These are phyloP conservation scores for Acanthochlamys bracteata DNA, from an alignment of 106 monocot species.

Conservation along the genomic window DNA sequence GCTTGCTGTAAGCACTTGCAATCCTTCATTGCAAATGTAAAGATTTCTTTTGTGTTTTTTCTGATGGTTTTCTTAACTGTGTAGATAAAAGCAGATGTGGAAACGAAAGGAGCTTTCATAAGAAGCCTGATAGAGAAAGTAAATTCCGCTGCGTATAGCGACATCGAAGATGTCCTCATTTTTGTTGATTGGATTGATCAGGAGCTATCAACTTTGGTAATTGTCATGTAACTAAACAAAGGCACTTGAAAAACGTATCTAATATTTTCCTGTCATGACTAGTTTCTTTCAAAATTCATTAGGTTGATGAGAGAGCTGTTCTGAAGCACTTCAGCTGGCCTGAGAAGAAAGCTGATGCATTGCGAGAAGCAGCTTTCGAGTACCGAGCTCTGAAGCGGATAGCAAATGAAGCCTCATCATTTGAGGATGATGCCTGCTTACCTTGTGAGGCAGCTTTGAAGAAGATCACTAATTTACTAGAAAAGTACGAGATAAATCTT, in stretches of 20 bases:
- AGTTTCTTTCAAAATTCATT: not conserved
- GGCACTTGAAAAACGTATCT: not conserved
- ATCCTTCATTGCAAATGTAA: conserved; percentile 1
- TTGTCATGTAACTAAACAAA: not conserved
- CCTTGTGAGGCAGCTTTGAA: conserved; percentile 48
- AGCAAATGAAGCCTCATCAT: conserved; percentile 34
- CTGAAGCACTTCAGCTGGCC: conserved; percentile 95
- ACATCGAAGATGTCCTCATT: conserved; percentile 58
- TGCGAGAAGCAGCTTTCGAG: conserved; percentile 78
- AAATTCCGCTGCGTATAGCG: conserved; percentile 27
- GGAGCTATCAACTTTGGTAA: conserved; percentile 80
- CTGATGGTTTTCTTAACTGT: not conserved
- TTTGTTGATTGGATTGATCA: conserved; percentile 90
- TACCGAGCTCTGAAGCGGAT: conserved; percentile 61
- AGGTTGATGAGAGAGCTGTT: conserved; percentile 94
- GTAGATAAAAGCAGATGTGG: conserved; percentile 86
- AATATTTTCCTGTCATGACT: not conserved
- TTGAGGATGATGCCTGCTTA: conserved; percentile 30
- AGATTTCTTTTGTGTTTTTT: not conserved
- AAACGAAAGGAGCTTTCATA: conserved; percentile 69
- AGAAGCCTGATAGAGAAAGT: conserved; percentile 60
- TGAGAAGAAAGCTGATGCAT: conserved; percentile 79
- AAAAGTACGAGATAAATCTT: conserved; percentile 30
- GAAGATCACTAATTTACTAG: conserved; percentile 51
- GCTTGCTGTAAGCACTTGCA: conserved; percentile 40